Conservation (phyloP, 1,284 basidiomycete species). For the Ustilago hordei region DNA sequence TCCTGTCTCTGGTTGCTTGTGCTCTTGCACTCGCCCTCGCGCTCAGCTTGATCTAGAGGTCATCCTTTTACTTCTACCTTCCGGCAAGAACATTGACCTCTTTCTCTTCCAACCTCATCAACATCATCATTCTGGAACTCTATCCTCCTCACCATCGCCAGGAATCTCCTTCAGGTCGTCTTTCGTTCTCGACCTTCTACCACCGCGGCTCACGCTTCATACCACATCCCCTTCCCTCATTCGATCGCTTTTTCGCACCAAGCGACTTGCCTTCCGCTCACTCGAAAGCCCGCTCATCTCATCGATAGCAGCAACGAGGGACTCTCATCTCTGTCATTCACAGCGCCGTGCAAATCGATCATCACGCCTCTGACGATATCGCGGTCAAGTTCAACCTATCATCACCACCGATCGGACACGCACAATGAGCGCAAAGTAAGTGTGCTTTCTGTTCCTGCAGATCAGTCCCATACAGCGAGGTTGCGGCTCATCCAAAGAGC, state of each 20-base stretch:
- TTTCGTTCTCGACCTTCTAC: not conserved
- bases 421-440: conserved; percentile 49
- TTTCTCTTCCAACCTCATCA: not conserved
- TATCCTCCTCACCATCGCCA: conserved; percentile 3
- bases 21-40: not conserved
- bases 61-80: not conserved
- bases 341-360: not conserved
- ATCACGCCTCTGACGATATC: not conserved
- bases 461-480: not conserved
- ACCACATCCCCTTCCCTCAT: not conserved
- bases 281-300: not conserved
- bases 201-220: not conserved
- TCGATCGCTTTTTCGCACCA: not conserved
- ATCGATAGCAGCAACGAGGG: not conserved
- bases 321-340: not conserved
- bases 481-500: not conserved
- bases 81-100: not conserved
- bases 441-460: not conserved
- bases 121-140: not conserved
- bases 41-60: not conserved
- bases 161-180: not conserved
- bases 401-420: not conserved
- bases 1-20: not conserved
- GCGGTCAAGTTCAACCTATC: not conserved
- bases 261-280: not conserved